Base-by-base conservation (phyloP, 192 early-diverging fungal species). In the Umbelopsis ramanniana region DNA sequence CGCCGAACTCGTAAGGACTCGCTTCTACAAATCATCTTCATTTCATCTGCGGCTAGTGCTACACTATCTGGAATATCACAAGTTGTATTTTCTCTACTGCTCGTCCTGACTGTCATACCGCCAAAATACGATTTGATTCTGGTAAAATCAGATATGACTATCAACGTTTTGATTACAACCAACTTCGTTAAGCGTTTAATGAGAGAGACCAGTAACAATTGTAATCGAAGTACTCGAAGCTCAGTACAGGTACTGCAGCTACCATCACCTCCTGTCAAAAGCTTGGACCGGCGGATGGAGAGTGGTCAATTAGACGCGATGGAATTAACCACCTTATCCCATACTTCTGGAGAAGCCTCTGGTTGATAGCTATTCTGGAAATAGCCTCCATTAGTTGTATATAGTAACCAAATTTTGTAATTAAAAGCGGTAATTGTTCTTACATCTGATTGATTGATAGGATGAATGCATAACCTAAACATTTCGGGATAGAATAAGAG, bases 91-190 rank as follows among this genome's bases (percentile, higher is more conserved):
- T 37, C 26, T 12, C 2, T 63, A 1, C 15, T 63, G 37, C 8
- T 63, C 10, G 29, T 35, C 1, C 35, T 63, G 8, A 19, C 12
- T 14, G 15, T n/a, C 7, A 37, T 63, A 37, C 57, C 57, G n/a
- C 3, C 26, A 35, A 35, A 37, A 63, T 63, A 63, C 17, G 17
- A 33, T 0, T 4, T 63, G 26, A 63, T 63, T 6, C 57, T 63
- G 5, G 33, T 63, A 6, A 63, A 63, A 37, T 63, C 57, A 33
- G 57, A 63, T 19, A 35, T 63, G 57, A 63, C 57, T 14, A 37
- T 63, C 57, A 29, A 63, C 17, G 33, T 63, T 12, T 63, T 63
- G 15, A 37, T 63, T 17, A 63, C 17, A 19, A 29, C 35, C 2
- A 63, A 12, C 8, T 63, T 63, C 15, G 57, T 63, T 8, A 6